Evolutionary conservation across 2,329 filamentous ascomycete genomes (phyloP), one percentile per base, ranked within the genome.

Genomic region (Ophiostoma sp.): DNA sequence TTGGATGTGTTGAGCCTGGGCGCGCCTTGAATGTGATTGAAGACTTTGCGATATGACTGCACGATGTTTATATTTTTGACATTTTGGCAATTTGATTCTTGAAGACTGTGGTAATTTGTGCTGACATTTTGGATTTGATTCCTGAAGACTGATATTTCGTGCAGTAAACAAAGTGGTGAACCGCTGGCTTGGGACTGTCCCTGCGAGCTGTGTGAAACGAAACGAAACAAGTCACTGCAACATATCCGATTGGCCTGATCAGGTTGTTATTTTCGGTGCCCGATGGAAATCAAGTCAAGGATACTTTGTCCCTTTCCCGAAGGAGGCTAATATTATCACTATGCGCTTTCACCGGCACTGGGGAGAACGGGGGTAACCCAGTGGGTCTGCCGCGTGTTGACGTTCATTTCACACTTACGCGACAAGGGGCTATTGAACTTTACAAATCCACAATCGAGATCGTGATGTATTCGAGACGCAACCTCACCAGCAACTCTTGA

Each of bases 1-100:
- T 72, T 83, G 60, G 83, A 87, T 70, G 78, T 86, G 6, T 71
- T 84, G 72, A 80, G 75, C 60, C 71, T 83, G 16, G 80, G 79
- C 0, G 72, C 76, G 2, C 77, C 78, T 3, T 72, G 67, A 55
- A 14, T 27, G 5, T 47, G 45, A 14, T 16, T 4, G 18, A 3
- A 14, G 49, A 55, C 49, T 27, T 27, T 9, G 49, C 4, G 18
- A 70, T 36, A 47, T 55, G 18, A 38, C 36, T 60, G 49, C 5
- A 27, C 9, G 47, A 55, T 44, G 36, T 12, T 40, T 2, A 11
- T 64, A 14, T 47, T 41, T 38, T 27, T 27, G 27, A 27, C 27
- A 7, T 65, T 65, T 38, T 49, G 42, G 5, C 12, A n/a, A 11
- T 58, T n/a, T 62, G 11, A n/a, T 62, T 41, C 27, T 40, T n/a